A percentile compares a stretch with the other conserved stretches of the same genome.
These are phyloP conservation scores for Fusarium scirpi DNA, from an alignment of 2,329 filamentous ascomycete species.

Conservation along the genomic window DNA sequence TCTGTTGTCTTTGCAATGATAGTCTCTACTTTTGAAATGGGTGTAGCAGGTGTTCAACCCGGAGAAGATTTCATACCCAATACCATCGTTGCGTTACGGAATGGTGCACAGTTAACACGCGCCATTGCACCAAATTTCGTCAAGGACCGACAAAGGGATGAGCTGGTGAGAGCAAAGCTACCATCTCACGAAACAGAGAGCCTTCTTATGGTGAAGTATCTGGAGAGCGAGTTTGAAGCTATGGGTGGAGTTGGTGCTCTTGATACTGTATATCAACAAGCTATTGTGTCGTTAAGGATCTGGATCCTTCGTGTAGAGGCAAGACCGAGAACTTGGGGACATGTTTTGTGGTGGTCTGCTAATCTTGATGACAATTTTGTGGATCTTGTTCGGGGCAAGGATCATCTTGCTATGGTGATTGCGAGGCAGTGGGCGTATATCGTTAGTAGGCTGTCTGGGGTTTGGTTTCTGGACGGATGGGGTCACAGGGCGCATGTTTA, in stretches of 20 bases:
- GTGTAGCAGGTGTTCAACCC: background rate
- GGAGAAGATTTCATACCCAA: background rate
- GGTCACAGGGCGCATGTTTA: background rate
- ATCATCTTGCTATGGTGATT: background rate
- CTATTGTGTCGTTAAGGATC: accelerated
- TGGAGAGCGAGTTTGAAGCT: background rate
- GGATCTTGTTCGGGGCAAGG: background rate
- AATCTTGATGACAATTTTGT: background rate
- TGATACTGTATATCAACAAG: background rate
- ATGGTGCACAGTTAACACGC: background rate
- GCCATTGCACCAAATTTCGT: background rate
- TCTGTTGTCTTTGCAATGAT: background rate
- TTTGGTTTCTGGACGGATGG: background rate
- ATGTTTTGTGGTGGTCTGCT: background rate
- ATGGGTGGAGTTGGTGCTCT: background rate
- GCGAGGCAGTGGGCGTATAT: background rate
- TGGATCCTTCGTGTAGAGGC: background rate
- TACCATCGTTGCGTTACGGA: background rate
- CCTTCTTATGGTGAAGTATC: background rate
- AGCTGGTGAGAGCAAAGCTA: background rate
- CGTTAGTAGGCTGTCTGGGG: background rate
- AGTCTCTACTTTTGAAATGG: background rate
- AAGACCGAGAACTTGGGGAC: background rate
- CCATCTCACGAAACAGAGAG: background rate
- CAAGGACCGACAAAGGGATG: background rate